Evolutionary conservation across 2,329 filamentous ascomycete species (phyloP), one percentile per base, ranked within the genome.

Genomic region (Metarhizium anisopliae): DNA sequence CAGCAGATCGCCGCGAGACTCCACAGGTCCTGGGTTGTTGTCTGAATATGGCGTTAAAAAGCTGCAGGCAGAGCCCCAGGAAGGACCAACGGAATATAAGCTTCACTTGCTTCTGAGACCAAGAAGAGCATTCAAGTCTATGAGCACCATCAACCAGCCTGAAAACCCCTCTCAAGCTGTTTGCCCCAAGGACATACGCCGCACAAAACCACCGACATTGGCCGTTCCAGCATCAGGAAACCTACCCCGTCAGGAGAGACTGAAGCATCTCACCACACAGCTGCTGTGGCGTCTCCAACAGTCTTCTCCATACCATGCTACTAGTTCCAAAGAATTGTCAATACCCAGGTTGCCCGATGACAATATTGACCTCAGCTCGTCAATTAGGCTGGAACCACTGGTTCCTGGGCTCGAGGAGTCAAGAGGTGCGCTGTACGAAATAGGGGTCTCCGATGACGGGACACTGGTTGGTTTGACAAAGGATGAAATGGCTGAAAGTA

Each of bases 21-120:
- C 60, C 4, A 56, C 63, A 60, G 59, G 58, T 59, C 66, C 74
- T 6, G 74, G 73, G n/a, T 63, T 77, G 7, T 72, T 82, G 13
- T 78, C 78, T 4, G 81, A 86, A 55, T 85, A 83, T 67, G 82
- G 80, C 1, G 82, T 94, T 50, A 87, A 85, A 49, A 90, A 86
- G 65, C 75, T 99, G 16, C 86, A 92, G 60, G 86, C 93, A 13
- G 94, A 99, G 69, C 93, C 93, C 6, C 92, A 97, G 67, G 87
- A 95, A 60, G 94, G 94, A 0, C 91, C 94, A 18, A 95, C 90
- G 0, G 94, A 99, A 72, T 99, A 99, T 74, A 99, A 99, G 70
- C 74, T 99, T 47, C 94, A 97, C 72, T 77, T 99, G 6, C 79
- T 97, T 6, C 75, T 96, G 53, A 84, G 91, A 40, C 85, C 88